Percentiles rank a stretch among this genome's conserved stretches.
Evolutionary conservation across 768 basidiomycete genomes (phyloP).

Genomic region (Stropharia rugosoannulata): DNA sequence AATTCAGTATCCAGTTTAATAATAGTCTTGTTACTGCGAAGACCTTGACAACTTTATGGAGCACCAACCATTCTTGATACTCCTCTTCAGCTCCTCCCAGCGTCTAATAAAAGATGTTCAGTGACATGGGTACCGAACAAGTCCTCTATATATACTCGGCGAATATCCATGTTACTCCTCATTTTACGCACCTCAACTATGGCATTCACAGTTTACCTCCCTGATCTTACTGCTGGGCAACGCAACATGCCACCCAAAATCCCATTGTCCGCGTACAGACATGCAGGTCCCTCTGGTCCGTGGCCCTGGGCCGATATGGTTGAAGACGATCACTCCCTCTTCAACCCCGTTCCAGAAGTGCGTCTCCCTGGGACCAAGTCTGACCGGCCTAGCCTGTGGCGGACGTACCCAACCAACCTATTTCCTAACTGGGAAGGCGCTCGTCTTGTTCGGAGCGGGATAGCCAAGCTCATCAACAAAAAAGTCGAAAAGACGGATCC

Average conservation of each 20-base stretch:
- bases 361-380: conserved; percentile 17
- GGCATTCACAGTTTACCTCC: conserved; percentile 11
- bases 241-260: conserved; percentile 18
- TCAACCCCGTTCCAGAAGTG: background rate
- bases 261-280: conserved; percentile 35
- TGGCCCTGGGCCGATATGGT: conserved; percentile 44
- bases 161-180: background rate
- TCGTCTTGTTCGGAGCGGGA: conserved; percentile 38
- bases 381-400: conserved; percentile 24
- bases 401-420: conserved; percentile 33
- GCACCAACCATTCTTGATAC: too few relatives aligned
- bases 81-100: background rate
- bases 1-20: too few relatives aligned
- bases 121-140: background rate
- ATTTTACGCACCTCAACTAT: conserved; percentile 1
- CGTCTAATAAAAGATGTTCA: background rate
- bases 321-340: conserved; percentile 20
- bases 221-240: background rate
- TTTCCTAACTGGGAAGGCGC: conserved; percentile 54
- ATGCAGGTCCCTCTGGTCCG: conserved; percentile 39
- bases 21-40: too few relatives aligned
- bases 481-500: conserved; percentile 15
- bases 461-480: conserved; percentile 28
- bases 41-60: too few relatives aligned
- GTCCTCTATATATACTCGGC: background rate